Evolutionary conservation across 768 basidiomycete species (phyloP), one percentile per base, ranked within the genome.

Genomic region (Agrocybe pediades): DNA sequence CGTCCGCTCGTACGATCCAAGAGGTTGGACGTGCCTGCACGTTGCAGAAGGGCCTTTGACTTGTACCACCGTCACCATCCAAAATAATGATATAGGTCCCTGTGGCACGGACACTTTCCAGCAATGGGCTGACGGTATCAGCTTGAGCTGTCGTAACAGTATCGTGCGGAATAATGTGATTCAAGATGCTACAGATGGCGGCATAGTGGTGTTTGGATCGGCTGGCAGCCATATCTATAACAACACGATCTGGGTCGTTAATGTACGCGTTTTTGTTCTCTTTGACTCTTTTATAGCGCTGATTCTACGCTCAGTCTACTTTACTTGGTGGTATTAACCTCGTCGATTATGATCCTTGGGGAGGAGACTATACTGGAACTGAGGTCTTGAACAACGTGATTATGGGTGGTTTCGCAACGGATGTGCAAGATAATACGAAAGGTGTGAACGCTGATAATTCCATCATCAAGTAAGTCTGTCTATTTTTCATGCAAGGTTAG

Each of bases 71-170:
- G 74, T 71, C 11, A 81, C 80, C 3, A 75, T 94, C 26, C 86
- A 88, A 63, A 86, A 91, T 69, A 94, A 94, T 60, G 88, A 92
- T 57, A 85, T 94, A 40, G 92, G 88, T 3, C 90, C 90, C 2
- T 86, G 87, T 55, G 90, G 90, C 8, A 71, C 72, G 1, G 84
- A 87, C 53, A 55, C 60, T 3, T 88, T 80, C 62, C 81, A 84
- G 56, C 71, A 90, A 65, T 92, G 90, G 90, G 88, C 90, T 1
- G 90, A 92, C 63, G 90, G 90, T 5, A 86, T 92, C 61, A 90
- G 87, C 59, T 66, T 91, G 48, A 83, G 82, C 57, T 92, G 90
- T 65, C 71, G 68, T 56, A 83, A 85, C 64, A 76, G 80, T 55
- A 55, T 82, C 30, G 74, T 92, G 26, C 79, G 77, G 57, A 84